Evolutionary conservation across 768 basidiomycete genomes (phyloP).

Genomic region (Phylloporus sp.): DNA sequence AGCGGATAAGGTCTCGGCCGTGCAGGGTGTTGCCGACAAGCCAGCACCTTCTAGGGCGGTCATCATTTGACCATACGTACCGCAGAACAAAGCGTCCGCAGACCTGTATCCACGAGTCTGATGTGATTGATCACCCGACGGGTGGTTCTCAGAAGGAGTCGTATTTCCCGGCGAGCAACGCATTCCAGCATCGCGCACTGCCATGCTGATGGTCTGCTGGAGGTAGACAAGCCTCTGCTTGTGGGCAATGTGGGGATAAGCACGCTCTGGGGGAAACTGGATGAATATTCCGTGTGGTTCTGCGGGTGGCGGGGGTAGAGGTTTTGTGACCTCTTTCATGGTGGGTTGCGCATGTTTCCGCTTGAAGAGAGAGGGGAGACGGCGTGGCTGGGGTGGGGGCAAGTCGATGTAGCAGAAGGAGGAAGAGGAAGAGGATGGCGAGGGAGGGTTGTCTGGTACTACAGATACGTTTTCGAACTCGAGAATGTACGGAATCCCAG

Average conservation of each 20-base stretch:
- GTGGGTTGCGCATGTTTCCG: conserved; percentile 10
- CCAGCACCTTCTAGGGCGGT: conserved; percentile 37
- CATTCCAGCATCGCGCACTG: conserved; percentile 41
- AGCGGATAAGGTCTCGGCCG: conserved; percentile 26
- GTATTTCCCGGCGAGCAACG: conserved; percentile 26
- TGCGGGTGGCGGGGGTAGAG: conserved; percentile 16
- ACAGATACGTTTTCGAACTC: conserved; percentile 30
- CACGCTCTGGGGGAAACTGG: conserved; percentile 12
- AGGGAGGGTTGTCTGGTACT: conserved; percentile 8
- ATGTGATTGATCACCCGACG: neutral
- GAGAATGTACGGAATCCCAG: conserved; percentile 26
- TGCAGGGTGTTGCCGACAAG: conserved; percentile 32
- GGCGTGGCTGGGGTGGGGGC: conserved; percentile 11
- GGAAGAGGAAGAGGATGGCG: neutral
- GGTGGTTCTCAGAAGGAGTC: neutral
- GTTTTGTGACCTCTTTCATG: conserved; percentile 10
- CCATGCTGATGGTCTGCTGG: conserved; percentile 35
- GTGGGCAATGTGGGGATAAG: conserved; percentile 9
- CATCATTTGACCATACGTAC: conserved; percentile 43
- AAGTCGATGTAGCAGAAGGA: conserved; percentile 29
- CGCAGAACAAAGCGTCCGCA: conserved; percentile 36
- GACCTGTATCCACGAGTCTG: conserved; percentile 12
- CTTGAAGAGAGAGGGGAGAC: conserved; percentile 23
- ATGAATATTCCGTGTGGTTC: conserved; percentile 23
- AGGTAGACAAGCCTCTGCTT: conserved; percentile 26